A percentile compares a stretch with the other conserved stretches of the same genome.
Evolutionary conservation across 345 rosid genomes (phyloP).

Genomic region (Aegle marmelos): DNA sequence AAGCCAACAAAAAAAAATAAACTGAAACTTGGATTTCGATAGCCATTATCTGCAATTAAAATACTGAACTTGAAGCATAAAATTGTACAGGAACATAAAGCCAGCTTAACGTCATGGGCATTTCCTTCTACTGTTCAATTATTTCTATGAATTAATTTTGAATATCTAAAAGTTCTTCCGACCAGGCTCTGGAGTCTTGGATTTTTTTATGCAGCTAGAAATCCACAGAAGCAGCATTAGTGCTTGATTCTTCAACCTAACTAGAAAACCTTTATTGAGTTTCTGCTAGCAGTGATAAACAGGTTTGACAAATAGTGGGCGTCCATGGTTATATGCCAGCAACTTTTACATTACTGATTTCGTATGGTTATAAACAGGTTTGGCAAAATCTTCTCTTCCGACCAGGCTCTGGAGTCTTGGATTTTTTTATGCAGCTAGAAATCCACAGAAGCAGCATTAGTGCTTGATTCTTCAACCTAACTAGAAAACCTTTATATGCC

Average conservation of each 20-base stretch:
- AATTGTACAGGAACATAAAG: background rate
- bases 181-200: background rate
- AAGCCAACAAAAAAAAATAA: background rate
- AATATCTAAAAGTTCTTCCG: background rate
- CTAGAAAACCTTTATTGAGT: background rate
- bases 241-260: background rate
- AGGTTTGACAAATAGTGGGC: background rate
- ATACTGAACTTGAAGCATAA: background rate
- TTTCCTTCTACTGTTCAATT: background rate
- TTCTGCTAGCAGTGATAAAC: background rate
- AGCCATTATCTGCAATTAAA: background rate
- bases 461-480: background rate
- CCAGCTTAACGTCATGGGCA: background rate
- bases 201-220: background rate
- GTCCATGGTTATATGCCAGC: background rate
- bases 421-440: background rate
- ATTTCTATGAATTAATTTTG: background rate
- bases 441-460: background rate
- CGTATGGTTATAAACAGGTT: too few relatives aligned
- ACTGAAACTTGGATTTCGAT: too few relatives aligned
- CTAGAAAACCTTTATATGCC: background rate
- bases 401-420: background rate
- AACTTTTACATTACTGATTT: background rate
- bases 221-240: background rate
- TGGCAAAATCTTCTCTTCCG: too few relatives aligned